These are phyloP conservation scores for Amesomyces nigricolor DNA, from an alignment of 2,329 filamentous ascomycete genomes.

Conservation along the genomic window DNA sequence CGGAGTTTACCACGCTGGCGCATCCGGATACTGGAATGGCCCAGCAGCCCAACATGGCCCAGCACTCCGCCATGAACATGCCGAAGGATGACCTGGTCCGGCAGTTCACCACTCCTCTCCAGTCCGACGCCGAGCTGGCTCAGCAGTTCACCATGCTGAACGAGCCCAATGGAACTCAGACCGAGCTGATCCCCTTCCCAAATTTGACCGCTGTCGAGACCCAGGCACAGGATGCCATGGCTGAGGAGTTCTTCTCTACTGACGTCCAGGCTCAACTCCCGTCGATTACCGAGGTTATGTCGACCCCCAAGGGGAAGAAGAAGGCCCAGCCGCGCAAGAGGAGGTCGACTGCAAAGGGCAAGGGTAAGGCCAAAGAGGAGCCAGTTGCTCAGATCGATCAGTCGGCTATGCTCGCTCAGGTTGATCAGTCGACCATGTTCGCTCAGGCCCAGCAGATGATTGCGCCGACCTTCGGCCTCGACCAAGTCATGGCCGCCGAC, in stretches of 20 bases:
- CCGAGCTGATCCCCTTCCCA: neutral
- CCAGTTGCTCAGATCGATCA: neutral
- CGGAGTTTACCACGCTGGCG: neutral
- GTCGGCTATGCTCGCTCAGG: neutral
- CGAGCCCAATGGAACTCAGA: neutral
- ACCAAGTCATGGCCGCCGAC: conserved; percentile 8
- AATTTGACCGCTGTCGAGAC: neutral
- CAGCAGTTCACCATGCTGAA: neutral
- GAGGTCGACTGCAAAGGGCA: neutral
- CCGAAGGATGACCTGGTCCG: no score
- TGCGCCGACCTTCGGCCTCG: conserved; percentile 1
- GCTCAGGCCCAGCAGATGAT: neutral
- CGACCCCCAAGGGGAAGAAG: neutral
- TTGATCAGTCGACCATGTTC: neutral
- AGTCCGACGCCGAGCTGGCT: neutral
- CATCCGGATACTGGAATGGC: neutral
- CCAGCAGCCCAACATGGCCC: neutral
- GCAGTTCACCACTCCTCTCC: neutral
- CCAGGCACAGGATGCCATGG: neutral
- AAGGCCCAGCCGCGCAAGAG: conserved; percentile 4
- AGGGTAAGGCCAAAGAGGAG: neutral
- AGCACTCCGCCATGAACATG: no score
- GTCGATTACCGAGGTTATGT: conserved; percentile 4
- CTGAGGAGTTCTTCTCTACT: conserved; percentile 3
- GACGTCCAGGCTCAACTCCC: conserved; percentile 9